Percentiles rank a stretch among this genome's conserved stretches.
These are phyloP conservation scores for Sphagnurus paluster DNA, from an alignment of 1,284 basidiomycete genomes.

Conservation along the genomic window DNA sequence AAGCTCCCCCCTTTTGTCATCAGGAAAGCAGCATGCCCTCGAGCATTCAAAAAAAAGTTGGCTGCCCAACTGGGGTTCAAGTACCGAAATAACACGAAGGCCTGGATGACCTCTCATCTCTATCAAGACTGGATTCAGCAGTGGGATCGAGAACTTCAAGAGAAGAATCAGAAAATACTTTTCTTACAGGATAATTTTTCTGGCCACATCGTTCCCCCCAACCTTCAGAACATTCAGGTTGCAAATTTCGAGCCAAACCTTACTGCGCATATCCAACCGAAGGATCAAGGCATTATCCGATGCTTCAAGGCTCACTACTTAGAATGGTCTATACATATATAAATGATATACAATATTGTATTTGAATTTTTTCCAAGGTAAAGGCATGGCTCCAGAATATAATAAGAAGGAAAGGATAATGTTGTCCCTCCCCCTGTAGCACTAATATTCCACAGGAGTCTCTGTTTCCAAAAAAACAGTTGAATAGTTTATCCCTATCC, in stretches of 20 bases:
- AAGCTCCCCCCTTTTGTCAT: conserved; percentile 27
- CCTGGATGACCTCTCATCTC: conserved; percentile 17
- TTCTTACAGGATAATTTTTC: conserved; percentile 31
- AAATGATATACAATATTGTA: too few relatives aligned
- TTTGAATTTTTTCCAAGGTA: too few relatives aligned
- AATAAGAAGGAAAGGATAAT: too few relatives aligned
- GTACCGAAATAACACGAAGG: conserved; percentile 29
- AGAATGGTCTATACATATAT: conserved; percentile 22
- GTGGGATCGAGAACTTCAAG: conserved; percentile 24
- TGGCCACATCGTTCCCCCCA: conserved; percentile 24
- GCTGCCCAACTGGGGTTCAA: conserved; percentile 27
- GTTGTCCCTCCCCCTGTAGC: too few relatives aligned
- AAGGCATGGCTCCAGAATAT: too few relatives aligned
- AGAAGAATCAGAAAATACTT: conserved; percentile 20
- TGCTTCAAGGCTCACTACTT: conserved; percentile 34
- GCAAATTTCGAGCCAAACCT: conserved; percentile 12
- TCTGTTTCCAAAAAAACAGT: too few relatives aligned
- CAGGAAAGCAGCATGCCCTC: conserved; percentile 25
- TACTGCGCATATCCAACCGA: conserved; percentile 18
- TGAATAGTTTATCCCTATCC: too few relatives aligned
- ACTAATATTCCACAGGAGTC: too few relatives aligned
- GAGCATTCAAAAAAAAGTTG: conserved; percentile 22
- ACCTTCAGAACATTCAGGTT: conserved; percentile 18
- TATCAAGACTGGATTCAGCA: conserved; percentile 23
- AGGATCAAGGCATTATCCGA: conserved; percentile 29